Evolutionary conservation across 345 rosid genomes (phyloP), one percentile per base, ranked within the genome.

Genomic region (Hirschfeldia incana): DNA sequence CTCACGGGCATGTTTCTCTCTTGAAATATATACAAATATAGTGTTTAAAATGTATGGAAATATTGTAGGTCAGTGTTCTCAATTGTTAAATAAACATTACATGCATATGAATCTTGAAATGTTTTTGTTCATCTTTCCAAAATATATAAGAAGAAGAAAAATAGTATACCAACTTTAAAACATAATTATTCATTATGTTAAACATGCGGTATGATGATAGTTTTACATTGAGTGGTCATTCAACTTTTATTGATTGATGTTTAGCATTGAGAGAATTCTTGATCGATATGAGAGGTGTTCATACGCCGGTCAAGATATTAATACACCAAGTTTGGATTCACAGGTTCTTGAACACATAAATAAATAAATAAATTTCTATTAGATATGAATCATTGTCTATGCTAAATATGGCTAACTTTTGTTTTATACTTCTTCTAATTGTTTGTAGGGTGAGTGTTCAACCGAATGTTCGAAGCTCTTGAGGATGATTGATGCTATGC

Each of bases 201-300:
- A 21, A 60, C 28, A 61, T 51, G 10, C 5, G 42, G 62, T 32
- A 17, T 61, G 69, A n/a, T 67, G 49, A 27, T 57, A 37, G 37
- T 9, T 32, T 16, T 63, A 36, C 65, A 77, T 65, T 15, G 64
- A 67, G 12, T 55, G 6, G 39, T 80, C 10, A 80, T 53, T 36
- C 2, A 12, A 36, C 33, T 12, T 80, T 55, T 2, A 8, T 57
- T 36, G 51, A 44, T 36, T 10, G 12, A 55, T 80, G 27, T 67
- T 29, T 75, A 93, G 98, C 81, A 88, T 91, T 90, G 98, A 91
- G 74, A 83, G 76, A 21, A 89, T 90, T 80, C 75, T 93, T 15
- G 91, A 89, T 76, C 90, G 90, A 65, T 91, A 93, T 26, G 93
- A 93, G 81, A 87, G 86, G 68, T 46, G 73, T 44, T 74, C 84